Evolutionary conservation across 2,329 filamentous ascomycete genomes (phyloP).

Genomic region (Malbranchea zuffiana): DNA sequence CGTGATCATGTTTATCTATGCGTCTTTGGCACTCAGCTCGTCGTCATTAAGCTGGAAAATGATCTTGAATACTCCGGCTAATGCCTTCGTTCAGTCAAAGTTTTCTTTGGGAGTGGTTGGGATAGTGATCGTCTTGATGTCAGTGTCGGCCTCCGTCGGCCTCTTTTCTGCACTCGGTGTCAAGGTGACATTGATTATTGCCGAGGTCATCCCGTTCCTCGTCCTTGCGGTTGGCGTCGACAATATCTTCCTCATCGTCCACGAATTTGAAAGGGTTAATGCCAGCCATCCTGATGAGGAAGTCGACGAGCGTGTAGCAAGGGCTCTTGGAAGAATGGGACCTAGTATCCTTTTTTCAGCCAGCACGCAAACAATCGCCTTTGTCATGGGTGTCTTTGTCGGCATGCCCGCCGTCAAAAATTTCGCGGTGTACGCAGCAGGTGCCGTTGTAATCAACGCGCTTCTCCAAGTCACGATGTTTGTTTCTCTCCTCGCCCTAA

Average conservation of each 20-base stretch:
- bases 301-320: conserved; percentile 74
- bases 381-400: conserved; percentile 83
- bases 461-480: conserved; percentile 97
- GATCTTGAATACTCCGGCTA: conserved; percentile 68
- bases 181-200: conserved; percentile 94
- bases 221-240: conserved; percentile 94
- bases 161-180: conserved; percentile 85
- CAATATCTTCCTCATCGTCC: conserved; percentile 97
- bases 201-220: conserved; percentile 95
- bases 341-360: conserved; percentile 93
- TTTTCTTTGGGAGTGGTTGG: conserved; percentile 91
- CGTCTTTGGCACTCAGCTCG: conserved; percentile 81
- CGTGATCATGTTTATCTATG: conserved; percentile 97
- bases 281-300: conserved; percentile 78
- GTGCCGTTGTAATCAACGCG: conserved; percentile 93
- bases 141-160: conserved; percentile 87
- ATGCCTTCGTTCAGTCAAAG: conserved; percentile 86
- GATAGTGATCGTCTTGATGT: conserved; percentile 94
- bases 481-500: conserved; percentile 77
- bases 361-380: conserved; percentile 87
- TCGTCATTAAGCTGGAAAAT: conserved; percentile 69
- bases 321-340: conserved; percentile 88
- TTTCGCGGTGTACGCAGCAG: conserved; percentile 91
- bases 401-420: conserved; percentile 97
- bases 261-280: conserved; percentile 95